A percentile compares a stretch with the other conserved stretches of the same genome.
phyloP scores from a whole-genome alignment of 2,329 filamentous ascomycete genomes.

The Lachnellula willkommii region DNA sequence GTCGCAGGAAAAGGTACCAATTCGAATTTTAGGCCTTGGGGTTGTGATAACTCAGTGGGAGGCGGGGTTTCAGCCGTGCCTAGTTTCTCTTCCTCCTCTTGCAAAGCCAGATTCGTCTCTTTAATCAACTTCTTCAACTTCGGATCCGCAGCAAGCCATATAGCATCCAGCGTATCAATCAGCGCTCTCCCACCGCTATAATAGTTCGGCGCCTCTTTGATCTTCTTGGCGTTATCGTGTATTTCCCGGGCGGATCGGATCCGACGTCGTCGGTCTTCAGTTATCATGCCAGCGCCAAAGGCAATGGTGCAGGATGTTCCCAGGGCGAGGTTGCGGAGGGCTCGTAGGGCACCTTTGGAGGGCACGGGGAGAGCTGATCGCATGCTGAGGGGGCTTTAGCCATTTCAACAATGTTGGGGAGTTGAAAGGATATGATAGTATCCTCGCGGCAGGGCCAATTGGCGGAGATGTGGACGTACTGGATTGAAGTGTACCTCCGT shows the following conservation, averaged over 20 bases:
- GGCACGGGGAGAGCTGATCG: conserved; percentile 43
- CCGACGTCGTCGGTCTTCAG: conserved; percentile 52
- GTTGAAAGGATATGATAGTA: background rate
- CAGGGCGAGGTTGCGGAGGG: conserved; percentile 50
- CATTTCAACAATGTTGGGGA: conserved; percentile 16
- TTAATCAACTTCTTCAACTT: conserved; percentile 5
- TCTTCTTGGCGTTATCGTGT: conserved; percentile 47
- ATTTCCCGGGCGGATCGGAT: conserved; percentile 47
- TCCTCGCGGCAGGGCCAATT: background rate
- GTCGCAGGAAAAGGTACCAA: background rate
- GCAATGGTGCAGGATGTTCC: conserved; percentile 54
- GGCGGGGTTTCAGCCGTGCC: background rate
- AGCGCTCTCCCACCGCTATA: conserved; percentile 27
- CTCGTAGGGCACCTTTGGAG: conserved; percentile 50
- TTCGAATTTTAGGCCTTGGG: background rate
- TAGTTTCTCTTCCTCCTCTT: background rate
- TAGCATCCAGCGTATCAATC: conserved; percentile 20
- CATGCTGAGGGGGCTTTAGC: conserved; percentile 21
- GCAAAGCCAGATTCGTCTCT: conserved; percentile 8
- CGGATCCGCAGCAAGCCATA: conserved; percentile 17
- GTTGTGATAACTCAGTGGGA: background rate
- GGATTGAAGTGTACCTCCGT: background rate
- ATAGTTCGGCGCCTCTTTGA: conserved; percentile 41
- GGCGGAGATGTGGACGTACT: background rate
- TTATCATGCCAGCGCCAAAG: conserved; percentile 37